These are phyloP conservation scores for Fusarium guadeloupense DNA, from an alignment of 2,329 filamentous ascomycete genomes.

Conservation along the genomic window DNA sequence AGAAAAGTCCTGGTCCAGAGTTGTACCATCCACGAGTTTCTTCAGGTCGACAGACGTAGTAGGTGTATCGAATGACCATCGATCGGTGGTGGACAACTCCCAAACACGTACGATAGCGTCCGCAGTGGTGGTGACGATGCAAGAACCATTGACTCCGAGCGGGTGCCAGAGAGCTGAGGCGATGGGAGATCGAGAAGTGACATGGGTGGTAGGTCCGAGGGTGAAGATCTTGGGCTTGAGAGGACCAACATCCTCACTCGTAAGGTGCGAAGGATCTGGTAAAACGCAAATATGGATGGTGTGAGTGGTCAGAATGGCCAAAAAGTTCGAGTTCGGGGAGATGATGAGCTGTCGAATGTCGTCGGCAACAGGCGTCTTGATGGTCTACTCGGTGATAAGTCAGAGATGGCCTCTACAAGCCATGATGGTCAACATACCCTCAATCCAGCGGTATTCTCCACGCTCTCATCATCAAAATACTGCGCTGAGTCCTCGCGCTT, in stretches of 20 bases:
- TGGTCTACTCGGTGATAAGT: constrained; percentile 59
- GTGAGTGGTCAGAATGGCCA: constrained; percentile 87
- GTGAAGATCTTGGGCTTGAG: constrained; percentile 88
- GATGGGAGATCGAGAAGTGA: constrained; percentile 83
- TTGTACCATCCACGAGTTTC: constrained; percentile 86
- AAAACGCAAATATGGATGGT: constrained; percentile 90
- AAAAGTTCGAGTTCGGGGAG: constrained; percentile 81
- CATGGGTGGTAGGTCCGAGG: constrained; percentile 90
- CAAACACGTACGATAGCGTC: constrained; percentile 90
- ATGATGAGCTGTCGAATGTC: constrained; percentile 86
- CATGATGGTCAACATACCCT: constrained; percentile 45
- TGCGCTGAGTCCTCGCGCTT: constrained; percentile 59
- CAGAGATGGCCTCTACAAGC: not conserved
- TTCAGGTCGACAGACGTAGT: constrained; percentile 86
- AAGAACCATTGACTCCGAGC: constrained; percentile 80
- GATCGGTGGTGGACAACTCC: constrained; percentile 85
- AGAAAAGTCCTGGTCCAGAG: constrained; percentile 82
- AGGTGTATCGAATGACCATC: constrained; percentile 87
- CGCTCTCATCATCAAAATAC: constrained; percentile 48
- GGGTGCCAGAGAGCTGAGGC: constrained; percentile 92
- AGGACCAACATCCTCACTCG: constrained; percentile 70
- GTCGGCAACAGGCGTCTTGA: constrained; percentile 81
- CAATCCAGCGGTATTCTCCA: constrained; percentile 43
- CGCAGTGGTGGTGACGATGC: constrained; percentile 86
- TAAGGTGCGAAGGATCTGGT: constrained; percentile 81